Conservation (phyloP, 306 rosid genomes). For the Cyclanthera cordifolia region DNA sequence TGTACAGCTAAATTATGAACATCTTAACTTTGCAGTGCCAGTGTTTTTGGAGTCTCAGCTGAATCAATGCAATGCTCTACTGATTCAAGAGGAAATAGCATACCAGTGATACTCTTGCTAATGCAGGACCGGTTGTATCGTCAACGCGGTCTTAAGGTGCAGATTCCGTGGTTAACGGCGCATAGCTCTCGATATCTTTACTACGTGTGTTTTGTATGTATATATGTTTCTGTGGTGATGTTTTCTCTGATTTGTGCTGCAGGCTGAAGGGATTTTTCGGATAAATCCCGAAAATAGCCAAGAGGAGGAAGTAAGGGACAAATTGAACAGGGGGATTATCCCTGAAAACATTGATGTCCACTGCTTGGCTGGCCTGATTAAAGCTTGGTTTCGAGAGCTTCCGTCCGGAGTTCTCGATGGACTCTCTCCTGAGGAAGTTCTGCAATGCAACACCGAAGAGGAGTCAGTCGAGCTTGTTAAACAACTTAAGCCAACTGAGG, state of each 20-base stretch:
- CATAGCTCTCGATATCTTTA: background rate
- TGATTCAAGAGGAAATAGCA: conserved; percentile 82
- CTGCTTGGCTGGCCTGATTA: conserved; percentile 78
- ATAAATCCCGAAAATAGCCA: conserved; percentile 82
- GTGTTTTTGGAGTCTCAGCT: conserved; percentile 86
- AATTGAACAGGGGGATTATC: conserved; percentile 70
- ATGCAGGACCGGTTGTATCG: conserved; percentile 90
- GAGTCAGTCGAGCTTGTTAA: conserved; percentile 68
- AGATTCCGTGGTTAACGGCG: background rate
- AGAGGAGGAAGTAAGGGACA: conserved; percentile 75
- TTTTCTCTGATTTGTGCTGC: conserved; percentile 4
- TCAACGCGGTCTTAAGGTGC: conserved; percentile 81
- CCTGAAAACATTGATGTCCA: conserved; percentile 84
- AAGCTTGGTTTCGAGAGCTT: conserved; percentile 98
- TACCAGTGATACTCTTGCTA: conserved; percentile 73
- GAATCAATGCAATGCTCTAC: conserved; percentile 92
- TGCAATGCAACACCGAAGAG: conserved; percentile 78
- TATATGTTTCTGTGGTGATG: background rate
- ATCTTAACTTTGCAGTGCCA: conserved; percentile 43
- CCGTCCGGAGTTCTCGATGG: conserved; percentile 92
- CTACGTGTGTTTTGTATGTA: background rate
- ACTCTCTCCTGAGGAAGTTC: conserved; percentile 89
- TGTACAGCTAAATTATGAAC: conserved; percentile 16
- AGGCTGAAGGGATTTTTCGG: conserved; percentile 90
- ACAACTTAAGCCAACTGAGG: conserved; percentile 66